A percentile compares a stretch with the other conserved stretches of the same genome.
Conservation (phyloP, 176 grass and related monocot species). For the Chrysopogon serrulatus region DNA sequence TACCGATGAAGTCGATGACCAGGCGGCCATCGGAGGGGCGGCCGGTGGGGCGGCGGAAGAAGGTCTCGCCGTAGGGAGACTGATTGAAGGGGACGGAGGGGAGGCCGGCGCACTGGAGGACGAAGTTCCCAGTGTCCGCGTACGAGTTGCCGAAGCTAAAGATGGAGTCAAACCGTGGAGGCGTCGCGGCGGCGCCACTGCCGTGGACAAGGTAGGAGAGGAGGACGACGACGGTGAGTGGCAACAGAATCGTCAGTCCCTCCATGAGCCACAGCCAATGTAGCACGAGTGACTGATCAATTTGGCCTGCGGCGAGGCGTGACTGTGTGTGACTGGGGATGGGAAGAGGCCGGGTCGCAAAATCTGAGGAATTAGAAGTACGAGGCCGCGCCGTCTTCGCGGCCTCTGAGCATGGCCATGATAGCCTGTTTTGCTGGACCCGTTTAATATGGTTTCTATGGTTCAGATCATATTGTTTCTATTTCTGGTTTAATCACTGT, state of each 20-base stretch:
- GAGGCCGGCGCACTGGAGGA: constrained; percentile 30
- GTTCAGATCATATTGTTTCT: too few relatives aligned
- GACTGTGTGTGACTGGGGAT: too few relatives aligned
- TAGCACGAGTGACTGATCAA: neutral
- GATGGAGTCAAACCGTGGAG: constrained; percentile 37
- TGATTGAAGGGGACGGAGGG: constrained; percentile 38
- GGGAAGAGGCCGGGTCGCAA: neutral
- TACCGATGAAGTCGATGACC: constrained; percentile 75
- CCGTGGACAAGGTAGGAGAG: neutral
- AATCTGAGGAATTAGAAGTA: neutral
- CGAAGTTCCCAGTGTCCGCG: constrained; percentile 66
- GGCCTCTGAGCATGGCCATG: too few relatives aligned
- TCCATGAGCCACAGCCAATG: neutral
- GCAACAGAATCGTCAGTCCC: neutral
- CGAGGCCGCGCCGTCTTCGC: too few relatives aligned
- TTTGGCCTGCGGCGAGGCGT: neutral
- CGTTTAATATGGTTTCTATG: too few relatives aligned
- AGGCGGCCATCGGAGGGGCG: constrained; percentile 65
- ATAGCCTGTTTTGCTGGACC: too few relatives aligned
- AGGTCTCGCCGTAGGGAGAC: constrained; percentile 58
- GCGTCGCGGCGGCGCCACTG: neutral
- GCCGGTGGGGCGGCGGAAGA: constrained; percentile 50
- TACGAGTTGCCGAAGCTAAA: constrained; percentile 74
- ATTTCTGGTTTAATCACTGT: too few relatives aligned
- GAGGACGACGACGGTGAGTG: constrained; percentile 5